Evolutionary conservation across 1,139 yeast genomes (phyloP).

Genomic region (Zygotorulaspora mrakii): DNA sequence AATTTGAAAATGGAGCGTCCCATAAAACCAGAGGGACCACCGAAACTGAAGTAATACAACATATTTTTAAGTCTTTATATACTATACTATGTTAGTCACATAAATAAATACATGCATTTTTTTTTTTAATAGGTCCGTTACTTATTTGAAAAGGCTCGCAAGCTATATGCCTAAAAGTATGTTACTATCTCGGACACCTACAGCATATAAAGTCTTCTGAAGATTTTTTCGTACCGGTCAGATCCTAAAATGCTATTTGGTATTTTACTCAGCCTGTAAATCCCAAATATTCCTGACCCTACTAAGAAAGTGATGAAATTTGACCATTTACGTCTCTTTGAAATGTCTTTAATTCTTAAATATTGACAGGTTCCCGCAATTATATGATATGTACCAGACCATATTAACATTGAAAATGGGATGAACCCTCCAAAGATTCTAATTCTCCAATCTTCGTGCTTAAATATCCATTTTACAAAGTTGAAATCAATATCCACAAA

Average conservation of each 20-base stretch:
- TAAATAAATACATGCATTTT: no score
- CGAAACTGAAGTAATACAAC: neutral
- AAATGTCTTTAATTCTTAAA: constrained; percentile 17
- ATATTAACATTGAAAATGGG: constrained; percentile 24
- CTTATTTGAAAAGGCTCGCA: no score
- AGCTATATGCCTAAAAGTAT: no score
- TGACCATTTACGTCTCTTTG: constrained; percentile 21
- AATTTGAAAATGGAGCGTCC: constrained; percentile 53
- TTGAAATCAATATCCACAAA: constrained; percentile 22
- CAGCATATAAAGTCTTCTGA: constrained; percentile 8
- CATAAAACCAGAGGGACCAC: constrained; percentile 1
- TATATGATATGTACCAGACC: constrained; percentile 27
- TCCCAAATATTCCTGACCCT: constrained; percentile 21
- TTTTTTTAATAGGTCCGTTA: no score
- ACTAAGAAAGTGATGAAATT: constrained; percentile 17
- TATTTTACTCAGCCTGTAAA: constrained; percentile 20
- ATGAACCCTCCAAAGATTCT: constrained; percentile 25
- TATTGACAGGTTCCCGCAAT: constrained; percentile 26
- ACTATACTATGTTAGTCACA: no score
- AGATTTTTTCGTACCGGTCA: constrained; percentile 12
- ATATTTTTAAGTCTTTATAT: no score
- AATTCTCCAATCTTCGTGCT: constrained; percentile 18
- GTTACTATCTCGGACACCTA: constrained; percentile 2
- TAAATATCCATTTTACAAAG: constrained; percentile 27
- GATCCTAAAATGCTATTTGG: constrained; percentile 10